phyloP scores from a whole-genome alignment of 1,284 basidiomycete species.

The Trametes versicolor region DNA sequence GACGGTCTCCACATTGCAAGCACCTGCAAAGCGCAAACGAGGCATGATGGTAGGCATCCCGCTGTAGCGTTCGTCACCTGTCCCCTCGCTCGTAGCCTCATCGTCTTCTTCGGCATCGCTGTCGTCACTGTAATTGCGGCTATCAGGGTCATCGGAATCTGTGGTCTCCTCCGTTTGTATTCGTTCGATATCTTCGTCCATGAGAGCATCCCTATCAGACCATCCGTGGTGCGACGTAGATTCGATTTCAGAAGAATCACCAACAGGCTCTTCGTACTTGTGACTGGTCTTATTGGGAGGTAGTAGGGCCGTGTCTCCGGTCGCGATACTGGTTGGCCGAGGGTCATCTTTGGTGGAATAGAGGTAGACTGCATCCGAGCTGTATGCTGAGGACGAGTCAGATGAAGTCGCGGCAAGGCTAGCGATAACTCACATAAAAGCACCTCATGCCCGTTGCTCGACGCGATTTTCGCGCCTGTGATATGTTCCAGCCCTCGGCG shows the following conservation, averaged over 20 bases:
- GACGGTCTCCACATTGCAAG: conserved; percentile 87
- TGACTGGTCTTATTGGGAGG: conserved; percentile 19
- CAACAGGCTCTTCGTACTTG: not conserved
- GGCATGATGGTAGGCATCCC: conserved; percentile 74
- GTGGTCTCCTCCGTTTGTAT: conserved; percentile 26
- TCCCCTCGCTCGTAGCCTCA: conserved; percentile 47
- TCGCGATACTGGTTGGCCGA: conserved; percentile 25
- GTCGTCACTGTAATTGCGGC: conserved; percentile 35
- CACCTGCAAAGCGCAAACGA: conserved; percentile 73
- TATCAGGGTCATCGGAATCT: conserved; percentile 24
- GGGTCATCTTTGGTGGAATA: conserved; percentile 84
- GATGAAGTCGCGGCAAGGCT: conserved; percentile 7
- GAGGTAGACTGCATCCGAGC: conserved; percentile 81
- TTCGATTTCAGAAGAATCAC: not conserved
- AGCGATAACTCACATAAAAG: conserved; percentile 57
- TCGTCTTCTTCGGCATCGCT: conserved; percentile 44
- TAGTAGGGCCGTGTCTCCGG: conserved; percentile 22
- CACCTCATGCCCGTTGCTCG: conserved; percentile 80
- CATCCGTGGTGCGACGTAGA: not conserved
- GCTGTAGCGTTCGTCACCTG: conserved; percentile 41
- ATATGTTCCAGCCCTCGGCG: conserved; percentile 66
- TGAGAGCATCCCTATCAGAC: conserved; percentile 30
- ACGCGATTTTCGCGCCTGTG: conserved; percentile 83
- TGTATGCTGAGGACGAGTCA: conserved; percentile 65
- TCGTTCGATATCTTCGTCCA: conserved; percentile 45